Evolutionary conservation across 208 protist genomes (phyloP).

Genomic region (Trypanosoma avium): DNA sequence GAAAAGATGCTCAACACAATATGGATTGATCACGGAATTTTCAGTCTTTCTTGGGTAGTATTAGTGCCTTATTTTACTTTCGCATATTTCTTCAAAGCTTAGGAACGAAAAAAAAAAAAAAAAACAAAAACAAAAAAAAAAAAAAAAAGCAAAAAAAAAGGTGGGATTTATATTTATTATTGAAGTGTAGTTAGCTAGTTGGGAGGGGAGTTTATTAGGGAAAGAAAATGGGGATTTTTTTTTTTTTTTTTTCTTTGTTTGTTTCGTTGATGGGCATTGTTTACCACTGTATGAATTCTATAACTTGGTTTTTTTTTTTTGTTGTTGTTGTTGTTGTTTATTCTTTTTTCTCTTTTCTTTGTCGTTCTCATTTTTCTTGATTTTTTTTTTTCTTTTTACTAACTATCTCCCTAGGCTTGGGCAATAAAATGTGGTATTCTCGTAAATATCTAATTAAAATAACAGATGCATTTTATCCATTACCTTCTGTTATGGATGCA

Average conservation of each 20-base stretch:
- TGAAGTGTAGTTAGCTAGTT: too few species aligned
- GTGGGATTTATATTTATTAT: background rate
- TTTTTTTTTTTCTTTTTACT: constrained; percentile 5
- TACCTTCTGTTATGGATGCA: constrained; percentile 81
- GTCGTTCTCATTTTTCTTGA: constrained; percentile 12
- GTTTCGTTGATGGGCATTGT: background rate
- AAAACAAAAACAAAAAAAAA: constrained; percentile 1
- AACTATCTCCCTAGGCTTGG: background rate
- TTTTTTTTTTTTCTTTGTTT: constrained; percentile 27
- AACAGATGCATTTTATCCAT: constrained; percentile 45
- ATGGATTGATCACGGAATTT: constrained; percentile 85
- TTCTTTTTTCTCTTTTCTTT: constrained; percentile 8
- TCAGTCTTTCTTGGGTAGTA: constrained; percentile 60
- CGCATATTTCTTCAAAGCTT: constrained; percentile 90
- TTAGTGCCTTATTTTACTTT: constrained; percentile 80
- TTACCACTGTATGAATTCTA: background rate
- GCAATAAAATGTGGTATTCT: constrained; percentile 9
- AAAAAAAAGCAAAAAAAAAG: background rate
- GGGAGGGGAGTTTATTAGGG: background rate
- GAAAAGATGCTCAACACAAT: constrained; percentile 91
- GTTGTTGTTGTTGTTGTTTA: constrained; percentile 17
- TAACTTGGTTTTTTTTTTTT: constrained; percentile 21
- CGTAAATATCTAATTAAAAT: constrained; percentile 3
- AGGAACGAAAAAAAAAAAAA: constrained; percentile 13
- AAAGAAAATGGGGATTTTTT: background rate